Evolutionary conservation across 768 basidiomycete genomes (phyloP).

Genomic region (Termitomyces sp.): DNA sequence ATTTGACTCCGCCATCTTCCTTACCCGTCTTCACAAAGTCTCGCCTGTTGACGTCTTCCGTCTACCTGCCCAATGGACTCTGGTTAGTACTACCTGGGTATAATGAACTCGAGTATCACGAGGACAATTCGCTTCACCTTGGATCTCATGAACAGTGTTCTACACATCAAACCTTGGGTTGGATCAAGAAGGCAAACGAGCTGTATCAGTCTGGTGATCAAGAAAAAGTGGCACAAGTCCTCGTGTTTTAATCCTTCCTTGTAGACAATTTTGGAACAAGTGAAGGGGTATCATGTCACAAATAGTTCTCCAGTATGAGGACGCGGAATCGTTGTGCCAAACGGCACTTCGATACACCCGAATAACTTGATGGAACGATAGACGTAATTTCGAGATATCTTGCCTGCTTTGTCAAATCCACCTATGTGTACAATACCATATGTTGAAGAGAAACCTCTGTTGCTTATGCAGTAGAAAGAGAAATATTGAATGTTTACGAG

Average conservation of each 20-base stretch:
- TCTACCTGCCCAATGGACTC: background rate
- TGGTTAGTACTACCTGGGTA: background rate
- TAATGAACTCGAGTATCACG: no score
- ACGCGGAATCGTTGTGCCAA: background rate
- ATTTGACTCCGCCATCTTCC: background rate
- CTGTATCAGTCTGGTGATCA: no score
- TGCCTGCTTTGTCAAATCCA: background rate
- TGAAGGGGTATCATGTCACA: background rate
- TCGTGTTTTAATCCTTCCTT: background rate
- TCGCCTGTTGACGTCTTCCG: background rate
- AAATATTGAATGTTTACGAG: no score
- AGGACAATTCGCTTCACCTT: no score
- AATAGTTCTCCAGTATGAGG: background rate
- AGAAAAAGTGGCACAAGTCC: no score
- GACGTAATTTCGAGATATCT: background rate
- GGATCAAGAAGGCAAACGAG: no score
- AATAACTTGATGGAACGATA: background rate
- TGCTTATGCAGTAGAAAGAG: no score
- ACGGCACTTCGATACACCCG: background rate
- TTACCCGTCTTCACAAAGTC: no score
- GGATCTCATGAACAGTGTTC: no score
- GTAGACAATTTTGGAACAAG: background rate
- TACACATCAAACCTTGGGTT: no score
- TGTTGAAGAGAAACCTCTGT: background rate
- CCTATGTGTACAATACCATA: background rate